Conservation (phyloP, 83 land plant genomes). For the Thuja plicata region DNA sequence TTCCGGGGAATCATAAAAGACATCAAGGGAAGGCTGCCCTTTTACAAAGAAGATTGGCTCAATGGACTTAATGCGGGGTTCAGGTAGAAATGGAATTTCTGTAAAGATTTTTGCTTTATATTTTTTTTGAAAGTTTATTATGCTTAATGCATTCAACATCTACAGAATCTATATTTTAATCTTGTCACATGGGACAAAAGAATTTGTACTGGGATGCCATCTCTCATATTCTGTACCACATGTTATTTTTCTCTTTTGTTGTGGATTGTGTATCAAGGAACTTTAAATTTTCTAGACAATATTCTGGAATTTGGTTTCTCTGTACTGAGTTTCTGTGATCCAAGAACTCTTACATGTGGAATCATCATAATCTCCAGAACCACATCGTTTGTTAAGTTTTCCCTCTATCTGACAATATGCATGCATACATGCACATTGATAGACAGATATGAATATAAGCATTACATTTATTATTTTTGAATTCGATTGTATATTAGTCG, state of each 20-base stretch:
- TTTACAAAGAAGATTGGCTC: constrained; percentile 66
- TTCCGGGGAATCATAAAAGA: constrained; percentile 56
- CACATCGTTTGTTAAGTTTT: not conserved
- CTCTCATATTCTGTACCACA: not conserved
- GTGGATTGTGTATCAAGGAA: not conserved
- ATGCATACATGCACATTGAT: not conserved
- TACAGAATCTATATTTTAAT: not conserved
- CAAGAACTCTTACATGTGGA: not conserved
- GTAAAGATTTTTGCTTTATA: not conserved
- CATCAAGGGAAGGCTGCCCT: constrained; percentile 49
- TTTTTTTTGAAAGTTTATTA: not conserved
- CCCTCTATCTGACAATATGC: not conserved
- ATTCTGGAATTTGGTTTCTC: not conserved
- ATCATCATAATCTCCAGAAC: not conserved
- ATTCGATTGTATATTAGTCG: too few relatives aligned
- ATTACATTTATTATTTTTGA: too few relatives aligned
- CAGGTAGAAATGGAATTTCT: constrained; percentile 32
- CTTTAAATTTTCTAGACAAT: not conserved
- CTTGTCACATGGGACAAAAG: not conserved
- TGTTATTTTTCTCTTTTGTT: not conserved
- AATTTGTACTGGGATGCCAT: not conserved
- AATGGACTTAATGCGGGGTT: constrained; percentile 52
- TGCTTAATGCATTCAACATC: not conserved
- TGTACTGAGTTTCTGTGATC: not conserved
- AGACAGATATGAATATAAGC: not conserved